Evolutionary conservation across 192 early-diverging fungal genomes (phyloP).

Genomic region (Umbelopsis sp.): DNA sequence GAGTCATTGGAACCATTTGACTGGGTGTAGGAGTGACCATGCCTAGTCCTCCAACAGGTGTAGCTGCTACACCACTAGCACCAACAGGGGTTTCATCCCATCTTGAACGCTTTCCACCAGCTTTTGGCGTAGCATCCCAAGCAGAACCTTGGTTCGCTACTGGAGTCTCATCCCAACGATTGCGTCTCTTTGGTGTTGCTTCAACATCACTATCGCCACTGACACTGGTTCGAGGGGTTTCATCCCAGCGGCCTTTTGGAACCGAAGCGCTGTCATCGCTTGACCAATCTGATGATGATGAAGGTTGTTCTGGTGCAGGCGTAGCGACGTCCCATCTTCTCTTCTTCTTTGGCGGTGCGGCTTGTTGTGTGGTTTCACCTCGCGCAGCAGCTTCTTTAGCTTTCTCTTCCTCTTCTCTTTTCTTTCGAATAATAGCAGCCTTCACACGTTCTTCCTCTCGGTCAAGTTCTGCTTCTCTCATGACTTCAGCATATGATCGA

Average conservation of each 20-base stretch:
- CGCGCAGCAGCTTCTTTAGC: conserved; percentile 45
- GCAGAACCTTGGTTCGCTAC: conserved; percentile 53
- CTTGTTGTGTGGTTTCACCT: conserved; percentile 31
- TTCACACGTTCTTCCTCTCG: conserved; percentile 75
- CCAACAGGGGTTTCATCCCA: conserved; percentile 97
- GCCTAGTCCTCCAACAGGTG: conserved; percentile 79
- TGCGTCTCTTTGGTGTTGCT: conserved; percentile 59
- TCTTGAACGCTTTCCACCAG: conserved; percentile 75
- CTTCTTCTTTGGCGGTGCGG: conserved; percentile 53
- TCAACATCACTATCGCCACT: conserved; percentile 37
- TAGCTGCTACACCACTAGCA: conserved; percentile 57
- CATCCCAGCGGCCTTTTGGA: conserved; percentile 73
- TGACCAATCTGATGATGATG: conserved; percentile 58
- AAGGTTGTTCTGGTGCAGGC: conserved; percentile 41
- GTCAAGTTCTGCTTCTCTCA: conserved; percentile 86
- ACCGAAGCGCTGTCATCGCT: conserved; percentile 52
- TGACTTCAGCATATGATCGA: conserved; percentile 82
- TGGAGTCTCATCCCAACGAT: conserved; percentile 83
- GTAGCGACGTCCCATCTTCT: conserved; percentile 82
- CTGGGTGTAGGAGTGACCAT: conserved; percentile 79
- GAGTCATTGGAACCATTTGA: conserved; percentile 77
- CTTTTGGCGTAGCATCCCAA: conserved; percentile 82
- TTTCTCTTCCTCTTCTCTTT: conserved; percentile 61
- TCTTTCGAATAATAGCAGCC: conserved; percentile 72
- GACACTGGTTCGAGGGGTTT: conserved; percentile 59